Conservation (phyloP, 345 rosid species). For the Mercurialis annua region DNA sequence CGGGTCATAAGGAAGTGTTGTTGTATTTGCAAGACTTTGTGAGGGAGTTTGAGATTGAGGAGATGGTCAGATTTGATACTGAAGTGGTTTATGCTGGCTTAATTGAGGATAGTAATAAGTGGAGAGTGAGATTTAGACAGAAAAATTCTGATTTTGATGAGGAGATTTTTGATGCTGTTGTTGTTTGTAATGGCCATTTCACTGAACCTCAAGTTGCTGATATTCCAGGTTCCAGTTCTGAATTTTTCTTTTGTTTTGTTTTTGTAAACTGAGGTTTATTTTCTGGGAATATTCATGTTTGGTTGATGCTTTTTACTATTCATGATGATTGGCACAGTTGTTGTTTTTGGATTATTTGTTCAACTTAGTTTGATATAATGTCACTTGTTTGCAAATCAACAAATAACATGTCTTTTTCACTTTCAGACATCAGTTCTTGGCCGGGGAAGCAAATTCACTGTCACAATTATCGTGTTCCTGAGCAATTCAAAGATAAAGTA, state of each 20-base stretch:
- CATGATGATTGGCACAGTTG: neutral
- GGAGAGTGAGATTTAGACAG: slow-evolving; percentile 53
- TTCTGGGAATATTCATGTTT: no score
- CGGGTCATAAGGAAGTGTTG: slow-evolving; percentile 67
- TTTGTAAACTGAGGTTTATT: neutral
- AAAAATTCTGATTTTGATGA: slow-evolving; percentile 20
- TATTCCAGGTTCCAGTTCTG: slow-evolving; percentile 42
- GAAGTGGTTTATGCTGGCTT: slow-evolving; percentile 45
- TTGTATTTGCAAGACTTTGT: slow-evolving; percentile 59
- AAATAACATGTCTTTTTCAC: neutral
- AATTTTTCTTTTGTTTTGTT: neutral
- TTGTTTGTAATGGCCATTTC: slow-evolving; percentile 66
- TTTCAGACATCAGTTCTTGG: slow-evolving; percentile 64
- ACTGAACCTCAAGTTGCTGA: slow-evolving; percentile 64
- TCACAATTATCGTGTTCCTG: slow-evolving; percentile 68
- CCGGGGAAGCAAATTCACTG: slow-evolving; percentile 84
- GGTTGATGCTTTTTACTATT: no score
- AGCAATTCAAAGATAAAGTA: slow-evolving; percentile 62
- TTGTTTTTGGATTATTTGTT: neutral
- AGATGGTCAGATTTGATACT: slow-evolving; percentile 55
- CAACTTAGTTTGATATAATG: neutral
- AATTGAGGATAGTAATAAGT: slow-evolving; percentile 34
- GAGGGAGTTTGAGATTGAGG: slow-evolving; percentile 52
- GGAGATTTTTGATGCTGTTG: slow-evolving; percentile 69
- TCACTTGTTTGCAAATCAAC: neutral